phyloP scores from a whole-genome alignment of 768 basidiomycete genomes.

The Mycena galopus region DNA sequence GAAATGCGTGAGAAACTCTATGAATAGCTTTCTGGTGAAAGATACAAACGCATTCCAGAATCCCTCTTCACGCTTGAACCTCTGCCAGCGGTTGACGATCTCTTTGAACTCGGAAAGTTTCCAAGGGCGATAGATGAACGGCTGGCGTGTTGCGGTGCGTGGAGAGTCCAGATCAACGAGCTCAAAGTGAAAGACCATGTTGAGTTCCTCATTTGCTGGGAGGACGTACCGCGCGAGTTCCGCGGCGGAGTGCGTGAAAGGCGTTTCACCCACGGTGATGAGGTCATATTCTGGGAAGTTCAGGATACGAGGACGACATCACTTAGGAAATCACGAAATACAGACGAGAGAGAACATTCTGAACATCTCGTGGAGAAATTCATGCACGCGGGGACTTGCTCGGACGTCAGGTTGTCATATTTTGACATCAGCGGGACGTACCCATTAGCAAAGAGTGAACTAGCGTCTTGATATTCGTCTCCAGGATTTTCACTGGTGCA shows the following conservation, averaged over 20 bases:
- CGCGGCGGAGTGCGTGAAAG: constrained; percentile 66
- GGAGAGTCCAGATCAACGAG: constrained; percentile 70
- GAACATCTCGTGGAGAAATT: constrained; percentile 78
- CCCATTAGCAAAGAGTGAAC: constrained; percentile 72
- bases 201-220: constrained; percentile 68
- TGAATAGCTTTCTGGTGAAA: constrained; percentile 13
- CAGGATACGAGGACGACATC: constrained; percentile 2
- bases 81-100: constrained; percentile 66
- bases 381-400: constrained; percentile 72
- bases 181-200: constrained; percentile 78
- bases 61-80: constrained; percentile 65
- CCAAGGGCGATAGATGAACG: constrained; percentile 63
- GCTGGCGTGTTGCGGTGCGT: constrained; percentile 47
- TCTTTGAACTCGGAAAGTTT: constrained; percentile 66
- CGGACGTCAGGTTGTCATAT: background rate
- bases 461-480: constrained; percentile 66
- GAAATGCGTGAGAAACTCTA: constrained; percentile 3
- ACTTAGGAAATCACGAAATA: constrained; percentile 27
- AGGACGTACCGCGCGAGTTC: constrained; percentile 69
- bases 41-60: constrained; percentile 75
- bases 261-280: constrained; percentile 76
- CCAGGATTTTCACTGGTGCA: constrained; percentile 66
- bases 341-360: constrained; percentile 69
- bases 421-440: constrained; percentile 37
- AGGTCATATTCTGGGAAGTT: constrained; percentile 59